phyloP scores from a whole-genome alignment of 148 eudicot genomes.

The Diospyros lotus region DNA sequence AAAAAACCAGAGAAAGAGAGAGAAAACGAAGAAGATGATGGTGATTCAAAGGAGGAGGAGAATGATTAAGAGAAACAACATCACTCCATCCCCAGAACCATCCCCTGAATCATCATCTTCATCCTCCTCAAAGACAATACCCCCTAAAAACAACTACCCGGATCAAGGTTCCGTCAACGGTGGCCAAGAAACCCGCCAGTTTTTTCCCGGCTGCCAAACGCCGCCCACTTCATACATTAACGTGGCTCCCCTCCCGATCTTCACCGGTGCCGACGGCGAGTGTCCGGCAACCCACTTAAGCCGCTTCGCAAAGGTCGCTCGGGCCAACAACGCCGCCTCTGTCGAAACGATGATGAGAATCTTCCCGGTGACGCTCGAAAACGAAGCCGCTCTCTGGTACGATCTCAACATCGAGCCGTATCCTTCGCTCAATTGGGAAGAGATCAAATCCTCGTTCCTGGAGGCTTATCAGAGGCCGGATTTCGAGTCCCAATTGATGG shows the following conservation, averaged over 20 bases:
- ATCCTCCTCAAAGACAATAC: no score
- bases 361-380: conserved; percentile 28
- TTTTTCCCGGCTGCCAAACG: no score
- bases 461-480: conserved; percentile 14
- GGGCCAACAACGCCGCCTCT: conserved; percentile 20
- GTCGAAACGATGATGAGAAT: conserved; percentile 16
- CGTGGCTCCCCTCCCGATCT: conserved; percentile 20
- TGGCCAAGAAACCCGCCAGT: no score
- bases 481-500: neutral
- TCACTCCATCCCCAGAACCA: no score
- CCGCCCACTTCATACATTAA: conserved; percentile 6
- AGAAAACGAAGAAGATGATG: no score
- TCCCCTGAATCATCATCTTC: no score
- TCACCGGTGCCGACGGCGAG: conserved; percentile 11
- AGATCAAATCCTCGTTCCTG: conserved; percentile 18
- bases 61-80: no score
- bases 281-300: conserved; percentile 21
- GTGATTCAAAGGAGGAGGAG: no score
- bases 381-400: conserved; percentile 29
- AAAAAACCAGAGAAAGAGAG: no score
- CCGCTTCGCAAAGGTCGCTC: conserved; percentile 20
- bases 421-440: conserved; percentile 25
- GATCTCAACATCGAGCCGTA: conserved; percentile 35
- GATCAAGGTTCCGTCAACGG: no score
- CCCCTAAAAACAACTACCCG: no score